Evolutionary conservation across 2,329 filamentous ascomycete genomes (phyloP), one percentile per base, ranked within the genome.

Genomic region (Monilinia fructigena): DNA sequence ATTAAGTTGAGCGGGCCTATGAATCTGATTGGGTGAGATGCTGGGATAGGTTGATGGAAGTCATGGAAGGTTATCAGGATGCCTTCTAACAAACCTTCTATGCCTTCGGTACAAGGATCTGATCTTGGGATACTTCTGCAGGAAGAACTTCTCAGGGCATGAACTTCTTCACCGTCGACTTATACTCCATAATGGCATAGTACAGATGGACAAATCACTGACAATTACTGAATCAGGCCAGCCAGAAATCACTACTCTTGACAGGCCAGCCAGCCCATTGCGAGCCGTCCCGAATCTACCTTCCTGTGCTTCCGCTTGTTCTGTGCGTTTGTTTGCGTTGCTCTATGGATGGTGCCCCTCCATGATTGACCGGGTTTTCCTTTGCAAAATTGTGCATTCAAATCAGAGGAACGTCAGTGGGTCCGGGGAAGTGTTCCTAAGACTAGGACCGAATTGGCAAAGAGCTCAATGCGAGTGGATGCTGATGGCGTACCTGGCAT

Each of bases 341-440:
- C 31, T 31, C 4, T 31, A 31, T 31, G 31, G 31, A 31, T 31
- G 31, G 31, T 31, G 3, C 31, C 31, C 31, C 31, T 31, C 31
- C 31, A 31, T 31, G 31, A 31, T 31, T 31, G 31, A 31, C 31
- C 6, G 31, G 31, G 31, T 31, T 4, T 31, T 31, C 31, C 31
- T 31, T 31, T 59, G 2, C 42, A 35, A 60, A 65, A 28, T 65
- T 65, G 35, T 65, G 63, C 55, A 65, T 59, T 55, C 55, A 58
- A 52, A 45, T 59, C 54, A 50, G 26, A 42, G 48, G n/a, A 60
- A 26, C 16, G 55, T 23, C 28, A 48, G 28, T 60, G 63, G 63
- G 63, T 65, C 63, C 63, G 63, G 63, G 63, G 63, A 65, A 65
- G 63, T 40, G 47, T 60, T 59, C 63, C 55, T 61, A 65, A 38